Evolutionary conservation across 2,329 filamentous ascomycete genomes (phyloP).

Genomic region (Aureobasidium vineae): DNA sequence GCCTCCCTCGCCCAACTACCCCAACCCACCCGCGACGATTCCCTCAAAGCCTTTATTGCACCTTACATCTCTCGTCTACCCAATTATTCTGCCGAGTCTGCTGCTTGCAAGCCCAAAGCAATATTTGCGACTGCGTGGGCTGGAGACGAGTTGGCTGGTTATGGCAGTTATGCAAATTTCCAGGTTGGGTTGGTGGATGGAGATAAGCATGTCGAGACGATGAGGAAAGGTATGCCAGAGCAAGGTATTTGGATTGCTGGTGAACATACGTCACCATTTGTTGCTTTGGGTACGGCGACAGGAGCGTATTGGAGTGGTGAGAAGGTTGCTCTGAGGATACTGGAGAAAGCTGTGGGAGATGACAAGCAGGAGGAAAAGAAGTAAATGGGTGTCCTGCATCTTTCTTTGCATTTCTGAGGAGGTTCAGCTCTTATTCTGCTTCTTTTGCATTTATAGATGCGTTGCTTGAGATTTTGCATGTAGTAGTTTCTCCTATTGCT

Average conservation of each 20-base stretch:
- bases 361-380: background rate
- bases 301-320: conserved; percentile 93
- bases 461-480: too few relatives aligned
- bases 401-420: background rate
- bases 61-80: conserved; percentile 78
- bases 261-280: conserved; percentile 87
- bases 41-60: conserved; percentile 65
- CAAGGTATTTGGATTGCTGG: conserved; percentile 80
- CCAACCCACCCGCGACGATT: conserved; percentile 51
- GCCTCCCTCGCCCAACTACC: conserved; percentile 42
- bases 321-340: conserved; percentile 65
- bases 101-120: conserved; percentile 61
- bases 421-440: background rate
- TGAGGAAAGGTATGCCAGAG: conserved; percentile 57
- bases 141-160: conserved; percentile 73
- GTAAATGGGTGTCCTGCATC: background rate
- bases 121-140: conserved; percentile 75
- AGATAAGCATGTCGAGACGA: conserved; percentile 66
- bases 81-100: conserved; percentile 56
- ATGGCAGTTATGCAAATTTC: conserved; percentile 83
- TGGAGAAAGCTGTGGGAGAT: background rate
- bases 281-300: conserved; percentile 82
- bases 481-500: too few relatives aligned
- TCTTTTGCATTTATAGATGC: too few relatives aligned
- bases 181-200: conserved; percentile 69